phyloP scores from a whole-genome alignment of 2,329 filamentous ascomycete species.

The Cordyceps fumosorosea region DNA sequence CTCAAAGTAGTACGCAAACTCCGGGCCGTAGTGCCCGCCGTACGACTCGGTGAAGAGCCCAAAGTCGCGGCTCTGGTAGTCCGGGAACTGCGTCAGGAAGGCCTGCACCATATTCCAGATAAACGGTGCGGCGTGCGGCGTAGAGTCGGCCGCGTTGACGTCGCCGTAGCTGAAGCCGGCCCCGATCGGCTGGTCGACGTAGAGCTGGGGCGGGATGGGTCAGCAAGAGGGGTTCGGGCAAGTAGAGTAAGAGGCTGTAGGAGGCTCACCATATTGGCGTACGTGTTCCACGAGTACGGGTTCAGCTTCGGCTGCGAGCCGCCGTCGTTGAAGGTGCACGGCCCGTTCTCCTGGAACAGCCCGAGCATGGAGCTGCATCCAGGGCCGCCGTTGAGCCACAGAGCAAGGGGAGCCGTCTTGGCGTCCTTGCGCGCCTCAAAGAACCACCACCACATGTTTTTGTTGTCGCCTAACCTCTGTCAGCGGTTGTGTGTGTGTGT shows the following conservation, averaged over 20 bases:
- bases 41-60: slow-evolving; percentile 49
- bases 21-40: slow-evolving; percentile 53
- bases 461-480: slow-evolving; percentile 11
- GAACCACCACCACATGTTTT: slow-evolving; percentile 41
- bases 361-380: slow-evolving; percentile 34
- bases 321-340: slow-evolving; percentile 35
- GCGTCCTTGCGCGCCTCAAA: slow-evolving; percentile 26
- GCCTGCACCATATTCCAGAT: slow-evolving; percentile 53
- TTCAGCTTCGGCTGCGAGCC: slow-evolving; percentile 34
- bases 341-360: slow-evolving; percentile 38
- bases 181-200: slow-evolving; percentile 19
- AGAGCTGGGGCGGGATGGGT: slow-evolving; percentile 11
- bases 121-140: slow-evolving; percentile 28
- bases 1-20: slow-evolving; percentile 48
- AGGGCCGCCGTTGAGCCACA: slow-evolving; percentile 35
- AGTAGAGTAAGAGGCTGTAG: slow-evolving; percentile 18
- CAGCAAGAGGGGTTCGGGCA: slow-evolving; percentile 20
- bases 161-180: slow-evolving; percentile 25
- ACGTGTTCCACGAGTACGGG: slow-evolving; percentile 35
- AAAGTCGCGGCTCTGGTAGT: slow-evolving; percentile 53
- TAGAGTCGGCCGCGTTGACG: not conserved
- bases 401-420: slow-evolving; percentile 28
- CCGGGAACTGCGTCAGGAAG: slow-evolving; percentile 58
- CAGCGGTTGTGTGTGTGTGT: not conserved
- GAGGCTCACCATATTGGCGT: slow-evolving; percentile 31